Evolutionary conservation across 805 yeast genomes (phyloP).

Genomic region (Metschnikowia vanudenii): DNA sequence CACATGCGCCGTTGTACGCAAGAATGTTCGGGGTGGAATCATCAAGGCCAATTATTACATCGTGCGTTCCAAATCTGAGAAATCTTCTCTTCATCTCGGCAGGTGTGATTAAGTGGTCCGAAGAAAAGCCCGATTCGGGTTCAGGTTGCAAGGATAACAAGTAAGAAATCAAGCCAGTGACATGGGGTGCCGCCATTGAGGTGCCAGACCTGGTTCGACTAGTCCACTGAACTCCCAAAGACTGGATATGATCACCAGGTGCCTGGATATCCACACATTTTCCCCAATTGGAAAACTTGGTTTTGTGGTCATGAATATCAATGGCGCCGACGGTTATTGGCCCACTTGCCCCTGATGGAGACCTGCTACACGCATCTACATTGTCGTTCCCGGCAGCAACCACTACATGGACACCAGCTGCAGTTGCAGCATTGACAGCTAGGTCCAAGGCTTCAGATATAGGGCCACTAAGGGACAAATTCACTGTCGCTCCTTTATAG

Average conservation of each 20-base stretch:
- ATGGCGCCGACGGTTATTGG: neutral
- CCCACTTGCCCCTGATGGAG: neutral
- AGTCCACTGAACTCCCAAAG: neutral
- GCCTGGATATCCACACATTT: neutral
- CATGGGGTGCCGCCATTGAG: neutral
- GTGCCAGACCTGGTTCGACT: neutral
- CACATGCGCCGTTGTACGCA: neutral
- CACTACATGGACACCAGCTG: neutral
- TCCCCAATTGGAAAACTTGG: neutral
- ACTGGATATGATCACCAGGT: neutral
- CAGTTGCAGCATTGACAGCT: neutral
- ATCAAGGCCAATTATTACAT: neutral
- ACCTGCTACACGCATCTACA: neutral
- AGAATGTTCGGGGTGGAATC: neutral
- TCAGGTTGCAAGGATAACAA: neutral
- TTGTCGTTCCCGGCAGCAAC: neutral
- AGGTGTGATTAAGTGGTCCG: neutral
- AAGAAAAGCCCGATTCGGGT: neutral
- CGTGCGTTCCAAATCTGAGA: neutral
- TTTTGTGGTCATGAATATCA: neutral
- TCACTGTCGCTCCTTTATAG: neutral
- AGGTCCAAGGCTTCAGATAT: neutral
- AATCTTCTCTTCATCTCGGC: neutral
- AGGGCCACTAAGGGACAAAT: neutral
- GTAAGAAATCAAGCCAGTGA: neutral